phyloP scores from a whole-genome alignment of 495 filamentous ascomycete genomes.

The Aspergillus sparsus region DNA sequence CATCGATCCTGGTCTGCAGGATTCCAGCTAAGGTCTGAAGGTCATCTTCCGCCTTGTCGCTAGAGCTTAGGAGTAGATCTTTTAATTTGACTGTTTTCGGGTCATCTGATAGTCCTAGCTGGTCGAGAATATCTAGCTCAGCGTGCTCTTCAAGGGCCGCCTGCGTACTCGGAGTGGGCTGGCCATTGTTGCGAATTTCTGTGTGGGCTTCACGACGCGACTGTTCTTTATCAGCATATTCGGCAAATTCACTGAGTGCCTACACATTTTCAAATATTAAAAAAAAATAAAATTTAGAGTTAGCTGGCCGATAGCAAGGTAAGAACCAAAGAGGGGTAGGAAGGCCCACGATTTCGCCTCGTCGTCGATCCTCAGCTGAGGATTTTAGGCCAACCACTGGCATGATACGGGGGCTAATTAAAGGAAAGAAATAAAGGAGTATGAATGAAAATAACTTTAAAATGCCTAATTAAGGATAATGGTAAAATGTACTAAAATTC shows the following conservation, averaged over 20 bases:
- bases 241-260: conserved; percentile 96
- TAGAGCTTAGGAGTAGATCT: conserved; percentile 69
- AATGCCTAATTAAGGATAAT: not conserved
- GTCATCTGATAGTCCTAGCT: conserved; percentile 76
- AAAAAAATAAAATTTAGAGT: not conserved
- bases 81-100: conserved; percentile 68
- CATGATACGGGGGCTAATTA: conserved; percentile 26
- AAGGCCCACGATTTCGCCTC: conserved; percentile 74
- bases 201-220: conserved; percentile 56
- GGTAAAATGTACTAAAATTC: not conserved
- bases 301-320: conserved; percentile 12
- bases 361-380: conserved; percentile 72
- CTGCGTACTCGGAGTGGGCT: conserved; percentile 43
- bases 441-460: not conserved
- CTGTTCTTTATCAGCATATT: conserved; percentile 96
- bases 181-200: conserved; percentile 46
- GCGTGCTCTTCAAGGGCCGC: conserved; percentile 68
- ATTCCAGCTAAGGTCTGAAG: conserved; percentile 60
- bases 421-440: not conserved
- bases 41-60: conserved; percentile 60
- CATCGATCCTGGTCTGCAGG: conserved; percentile 67
- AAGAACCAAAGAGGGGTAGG: conserved; percentile 5
- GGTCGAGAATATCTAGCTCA: conserved; percentile 90
- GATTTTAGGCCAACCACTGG: conserved; percentile 52
- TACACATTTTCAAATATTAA: too few species aligned